Conservation (phyloP, 176 grass and related monocot species). For the Zoysia japonica region DNA sequence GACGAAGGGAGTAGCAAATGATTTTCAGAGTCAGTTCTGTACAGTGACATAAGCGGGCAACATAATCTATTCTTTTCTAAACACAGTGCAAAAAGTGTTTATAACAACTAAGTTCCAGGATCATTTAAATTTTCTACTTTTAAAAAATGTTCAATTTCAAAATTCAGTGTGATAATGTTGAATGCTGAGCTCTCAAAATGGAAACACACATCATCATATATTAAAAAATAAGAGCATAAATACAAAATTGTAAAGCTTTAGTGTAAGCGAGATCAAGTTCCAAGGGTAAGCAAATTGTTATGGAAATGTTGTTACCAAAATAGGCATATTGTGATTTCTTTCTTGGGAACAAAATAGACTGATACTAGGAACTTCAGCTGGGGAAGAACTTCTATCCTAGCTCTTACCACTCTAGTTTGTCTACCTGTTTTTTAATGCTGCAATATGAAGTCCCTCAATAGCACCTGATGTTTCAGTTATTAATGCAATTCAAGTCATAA, state of each 20-base stretch:
- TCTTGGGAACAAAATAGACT: background rate
- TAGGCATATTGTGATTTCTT: background rate
- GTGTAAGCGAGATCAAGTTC: no score
- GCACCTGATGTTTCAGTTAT: background rate
- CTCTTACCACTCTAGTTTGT: background rate
- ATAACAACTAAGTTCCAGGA: background rate
- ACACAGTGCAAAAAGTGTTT: background rate
- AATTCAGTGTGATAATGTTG: background rate
- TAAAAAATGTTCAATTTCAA: background rate
- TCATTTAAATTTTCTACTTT: background rate
- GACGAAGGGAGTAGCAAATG: background rate
- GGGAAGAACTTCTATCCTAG: background rate
- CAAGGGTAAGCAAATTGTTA: no score
- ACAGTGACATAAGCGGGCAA: background rate
- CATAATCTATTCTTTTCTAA: background rate
- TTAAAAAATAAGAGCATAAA: no score
- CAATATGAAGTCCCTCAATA: background rate
- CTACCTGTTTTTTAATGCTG: background rate
- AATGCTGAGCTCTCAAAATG: background rate
- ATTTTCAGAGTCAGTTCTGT: background rate
- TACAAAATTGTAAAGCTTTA: no score
- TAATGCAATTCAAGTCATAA: background rate
- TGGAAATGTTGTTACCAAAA: background rate
- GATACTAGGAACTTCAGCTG: background rate
- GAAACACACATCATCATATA: background rate